Base-by-base conservation (phyloP, 1,284 basidiomycete species). In the Polyporus tsugae region DNA sequence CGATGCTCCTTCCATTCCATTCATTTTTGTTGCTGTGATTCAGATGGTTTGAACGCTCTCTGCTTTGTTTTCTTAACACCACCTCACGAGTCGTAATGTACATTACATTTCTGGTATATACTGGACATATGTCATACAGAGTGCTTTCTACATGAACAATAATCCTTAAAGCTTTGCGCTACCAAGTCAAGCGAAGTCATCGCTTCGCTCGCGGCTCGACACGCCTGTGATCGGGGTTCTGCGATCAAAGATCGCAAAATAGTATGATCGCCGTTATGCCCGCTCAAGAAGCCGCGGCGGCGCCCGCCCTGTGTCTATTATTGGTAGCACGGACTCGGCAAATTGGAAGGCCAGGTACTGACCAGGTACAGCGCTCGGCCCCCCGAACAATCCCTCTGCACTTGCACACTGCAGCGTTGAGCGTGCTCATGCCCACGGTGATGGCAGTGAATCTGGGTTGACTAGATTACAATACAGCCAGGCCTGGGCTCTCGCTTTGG, bases 1-100 rank as follows among this genome's bases (percentile, higher is more conserved):
- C 22, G 46, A 22, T 22, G 46, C 46, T 52, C 46, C n/a, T 52
- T 52, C 46, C 46, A 52, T 52, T 52, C 46, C 46, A 52, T 13
- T 52, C 46, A 13, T 52, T 52, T 52, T 52, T 11, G 46, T 25
- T 29, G 22, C 39, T 6, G 13, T 13, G 6, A 19, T 11, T 25
- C 11, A 22, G 22, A 49, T 11, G 46, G 46, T 25, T 25, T 13
- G 22, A 52, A 52, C 46, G n/a, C 11, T 22, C 2, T 25, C 13
- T 52, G 46, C 46, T 25, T 52, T 25, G 46, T 52, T 22, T 13
- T 52, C 46, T 42, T 25, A 25, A 10, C 10, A 52, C 46, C 11
- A 13, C 46, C 3, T 25, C n/a, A 22, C 46, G 22, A 52, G 46
- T 52, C 46, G 22, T 13, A 52, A 52, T 29, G 46, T 52, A 52